These are phyloP conservation scores for Fraxinus greggii DNA, from an alignment of 305 asterid genomes.

Conservation along the genomic window DNA sequence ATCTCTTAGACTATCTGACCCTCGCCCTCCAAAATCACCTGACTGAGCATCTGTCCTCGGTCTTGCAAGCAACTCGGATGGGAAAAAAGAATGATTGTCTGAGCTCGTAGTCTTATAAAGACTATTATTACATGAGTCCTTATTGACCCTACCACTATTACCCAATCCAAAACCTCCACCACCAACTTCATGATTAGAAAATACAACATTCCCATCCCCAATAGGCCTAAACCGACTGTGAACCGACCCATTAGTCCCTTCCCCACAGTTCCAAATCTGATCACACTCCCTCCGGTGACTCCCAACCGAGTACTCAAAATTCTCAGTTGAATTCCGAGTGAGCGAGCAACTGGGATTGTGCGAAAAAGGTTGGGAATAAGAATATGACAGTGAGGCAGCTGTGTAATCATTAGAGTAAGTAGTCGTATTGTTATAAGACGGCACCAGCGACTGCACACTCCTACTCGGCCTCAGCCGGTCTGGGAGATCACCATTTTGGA, in stretches of 20 bases:
- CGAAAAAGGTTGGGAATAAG: conserved; percentile 64
- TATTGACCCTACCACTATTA: conserved; percentile 29
- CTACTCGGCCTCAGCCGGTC: conserved; percentile 53
- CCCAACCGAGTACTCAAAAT: conserved; percentile 50
- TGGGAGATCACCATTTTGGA: conserved; percentile 55
- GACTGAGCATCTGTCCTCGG: conserved; percentile 48
- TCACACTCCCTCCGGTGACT: conserved; percentile 63
- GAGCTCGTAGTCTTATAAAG: conserved; percentile 56
- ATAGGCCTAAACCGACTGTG: conserved; percentile 85
- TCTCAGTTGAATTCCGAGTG: conserved; percentile 67
- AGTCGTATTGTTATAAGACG: conserved; percentile 59
- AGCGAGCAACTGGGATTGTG: conserved; percentile 96
- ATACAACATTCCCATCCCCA: conserved; percentile 79
- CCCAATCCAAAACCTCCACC: conserved; percentile 48
- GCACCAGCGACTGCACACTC: conserved; percentile 64
- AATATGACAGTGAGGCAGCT: conserved; percentile 66
- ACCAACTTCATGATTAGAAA: conserved; percentile 45
- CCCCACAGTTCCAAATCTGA: conserved; percentile 91
- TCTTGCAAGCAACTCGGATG: conserved; percentile 86
- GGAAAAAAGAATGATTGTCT: conserved; percentile 70
- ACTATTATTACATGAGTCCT: conserved; percentile 54
- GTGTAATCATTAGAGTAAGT: conserved; percentile 78
- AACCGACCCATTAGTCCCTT: conserved; percentile 85
- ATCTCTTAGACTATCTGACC: conserved; percentile 44
- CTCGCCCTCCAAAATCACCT: background rate